Evolutionary conservation across 768 basidiomycete species (phyloP).

Genomic region (Pleurotus platypus): DNA sequence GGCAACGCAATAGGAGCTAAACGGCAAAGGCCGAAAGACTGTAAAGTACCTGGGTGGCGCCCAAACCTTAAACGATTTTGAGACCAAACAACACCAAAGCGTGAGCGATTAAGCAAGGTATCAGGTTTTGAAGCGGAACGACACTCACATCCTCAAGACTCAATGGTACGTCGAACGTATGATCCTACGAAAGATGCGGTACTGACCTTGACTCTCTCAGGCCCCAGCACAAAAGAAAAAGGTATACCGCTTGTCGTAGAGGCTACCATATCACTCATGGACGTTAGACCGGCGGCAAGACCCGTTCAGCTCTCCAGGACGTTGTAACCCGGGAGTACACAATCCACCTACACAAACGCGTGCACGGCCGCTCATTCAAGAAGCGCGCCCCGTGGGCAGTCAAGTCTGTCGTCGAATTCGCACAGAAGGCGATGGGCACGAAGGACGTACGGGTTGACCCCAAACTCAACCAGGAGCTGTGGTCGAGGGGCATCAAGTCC

Average conservation of each 20-base stretch:
- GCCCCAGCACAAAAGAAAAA: constrained; percentile 57
- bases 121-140: constrained; percentile 41
- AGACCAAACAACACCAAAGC: constrained; percentile 39
- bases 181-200: not conserved
- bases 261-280: not conserved
- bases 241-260: constrained; percentile 27
- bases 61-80: constrained; percentile 46
- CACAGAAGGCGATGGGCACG: constrained; percentile 95
- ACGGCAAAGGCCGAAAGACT: constrained; percentile 31
- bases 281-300: constrained; percentile 69
- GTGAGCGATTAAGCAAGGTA: constrained; percentile 27
- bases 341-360: constrained; percentile 94
- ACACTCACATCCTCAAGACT: constrained; percentile 61
- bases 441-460: constrained; percentile 92
- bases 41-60: constrained; percentile 40
- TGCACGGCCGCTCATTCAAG: constrained; percentile 92
- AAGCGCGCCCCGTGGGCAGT: constrained; percentile 96
- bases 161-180: constrained; percentile 46
- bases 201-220: constrained; percentile 24
- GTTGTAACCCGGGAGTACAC: constrained; percentile 99
- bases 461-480: constrained; percentile 93
- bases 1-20: too few relatives aligned
- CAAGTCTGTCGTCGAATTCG: constrained; percentile 91
- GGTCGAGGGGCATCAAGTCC: constrained; percentile 91
- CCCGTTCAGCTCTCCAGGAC: constrained; percentile 94